Evolutionary conservation across 2,329 filamentous ascomycete species (phyloP).

Genomic region (Colletotrichum eleusines): DNA sequence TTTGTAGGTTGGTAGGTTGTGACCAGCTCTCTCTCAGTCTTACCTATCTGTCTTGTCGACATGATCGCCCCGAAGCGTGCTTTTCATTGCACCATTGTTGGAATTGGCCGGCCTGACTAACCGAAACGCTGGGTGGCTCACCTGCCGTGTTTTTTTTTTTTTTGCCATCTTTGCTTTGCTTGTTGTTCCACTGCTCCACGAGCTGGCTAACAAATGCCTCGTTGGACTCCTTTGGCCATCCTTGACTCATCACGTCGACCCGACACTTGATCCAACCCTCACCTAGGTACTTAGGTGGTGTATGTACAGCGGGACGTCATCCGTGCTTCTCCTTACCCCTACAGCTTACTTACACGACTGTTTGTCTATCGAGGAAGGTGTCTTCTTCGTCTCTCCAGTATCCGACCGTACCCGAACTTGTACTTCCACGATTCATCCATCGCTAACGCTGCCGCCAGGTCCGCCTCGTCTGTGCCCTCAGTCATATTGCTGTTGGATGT

Average conservation of each 20-base stretch:
- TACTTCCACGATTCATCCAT: not conserved
- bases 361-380: not conserved
- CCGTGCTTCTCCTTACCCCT: slow-evolving; percentile 1
- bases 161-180: not conserved
- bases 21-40: not conserved
- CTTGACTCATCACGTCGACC: slow-evolving; percentile 24
- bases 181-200: slow-evolving; percentile 18
- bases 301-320: slow-evolving; percentile 16
- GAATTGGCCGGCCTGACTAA: slow-evolving; percentile 6
- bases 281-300: too few relatives aligned
- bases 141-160: not conserved
- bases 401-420: not conserved
- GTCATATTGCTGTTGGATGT: not conserved
- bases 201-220: slow-evolving; percentile 22
- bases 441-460: slow-evolving; percentile 9
- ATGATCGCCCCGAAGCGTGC: slow-evolving; percentile 5
- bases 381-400: not conserved
- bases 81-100: not conserved
- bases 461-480: not conserved
- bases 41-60: not conserved
- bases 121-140: slow-evolving; percentile 12
- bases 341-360: not conserved
- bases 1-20: too few relatives aligned
- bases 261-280: slow-evolving; percentile 23
- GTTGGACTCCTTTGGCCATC: slow-evolving; percentile 28